Base-by-base conservation (phyloP, 805 yeast species). In the Candida saitoana region DNA sequence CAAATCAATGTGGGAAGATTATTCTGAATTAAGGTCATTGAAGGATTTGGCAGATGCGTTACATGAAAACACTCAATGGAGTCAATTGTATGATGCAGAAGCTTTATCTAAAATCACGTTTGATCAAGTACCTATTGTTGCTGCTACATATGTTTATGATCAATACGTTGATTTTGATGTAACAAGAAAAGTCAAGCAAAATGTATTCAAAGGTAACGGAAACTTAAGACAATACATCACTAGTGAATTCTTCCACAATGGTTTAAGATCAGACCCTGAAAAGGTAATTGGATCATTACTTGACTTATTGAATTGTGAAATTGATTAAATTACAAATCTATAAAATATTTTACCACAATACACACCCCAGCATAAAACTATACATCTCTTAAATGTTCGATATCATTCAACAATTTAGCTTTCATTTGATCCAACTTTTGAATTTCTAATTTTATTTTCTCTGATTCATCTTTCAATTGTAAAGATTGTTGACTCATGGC, bases 211-310 rank as follows among this genome's bases (percentile, higher is more conserved):
- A 12, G 54, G 52, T 14, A 55, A 52, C 34, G 65, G 59, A n/a
- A 72, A 72, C 40, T 54, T 69, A 42, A 56, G 68, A 47, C 67
- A 64, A 44, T 67, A 57, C 42, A 60, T 73, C n/a, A 70, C 78
- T 25, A 73, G 70, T 48, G 77, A 74, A 40, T 67, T 54, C 43
- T 75, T 77, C 55, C 81, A 77, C 49, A 69, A 73, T 47, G 82
- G 82, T 0, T 48, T 74, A 12, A 59, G 77, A 20, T 67, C 67
- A 0, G 60, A 66, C 36, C 62, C 77, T 1, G 63, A 59, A 4
- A 59, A 49, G 18, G 68, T 77, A 2, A 48, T 76, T 41, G 67
- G 63, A 2, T 47, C 59, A 2, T 57, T 77, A 36, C 71, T 73
- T 53, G 51, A 44, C 19, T 49, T 75, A 20, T 49, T 74, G 2